Percentiles rank a stretch among this genome's conserved stretches.
These are phyloP conservation scores for Cordyceps javanica DNA, from an alignment of 2,329 filamentous ascomycete genomes.

Conservation along the genomic window DNA sequence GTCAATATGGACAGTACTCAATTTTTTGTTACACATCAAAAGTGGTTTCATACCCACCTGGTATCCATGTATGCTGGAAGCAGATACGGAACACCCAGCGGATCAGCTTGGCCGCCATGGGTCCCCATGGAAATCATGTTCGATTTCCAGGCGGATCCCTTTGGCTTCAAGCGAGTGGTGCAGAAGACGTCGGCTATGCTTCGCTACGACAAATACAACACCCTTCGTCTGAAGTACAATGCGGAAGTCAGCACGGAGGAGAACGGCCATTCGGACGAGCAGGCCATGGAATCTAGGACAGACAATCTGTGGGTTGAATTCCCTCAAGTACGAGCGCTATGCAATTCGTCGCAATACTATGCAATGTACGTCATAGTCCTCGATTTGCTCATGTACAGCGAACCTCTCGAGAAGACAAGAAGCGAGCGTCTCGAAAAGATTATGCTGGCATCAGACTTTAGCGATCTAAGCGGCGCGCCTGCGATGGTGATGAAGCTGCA, in stretches of 20 bases:
- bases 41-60: slow-evolving; percentile 77
- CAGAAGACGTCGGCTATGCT: slow-evolving; percentile 93
- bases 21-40: slow-evolving; percentile 94
- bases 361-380: slow-evolving; percentile 97
- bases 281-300: slow-evolving; percentile 69
- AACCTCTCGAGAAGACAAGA: slow-evolving; percentile 94
- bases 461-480: slow-evolving; percentile 86
- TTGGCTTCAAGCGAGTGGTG: slow-evolving; percentile 96
- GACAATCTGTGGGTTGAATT: slow-evolving; percentile 98
- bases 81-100: slow-evolving; percentile 77
- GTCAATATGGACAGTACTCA: slow-evolving; percentile 97
- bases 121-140: slow-evolving; percentile 98
- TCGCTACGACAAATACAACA: slow-evolving; percentile 97
- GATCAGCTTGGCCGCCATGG: slow-evolving; percentile 95
- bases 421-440: slow-evolving; percentile 96
- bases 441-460: slow-evolving; percentile 97
- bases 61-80: slow-evolving; percentile 93
- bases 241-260: slow-evolving; percentile 73
- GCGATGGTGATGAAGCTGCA: slow-evolving; percentile 90
- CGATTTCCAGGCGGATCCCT: slow-evolving; percentile 86
- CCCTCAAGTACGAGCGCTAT: slow-evolving; percentile 86
- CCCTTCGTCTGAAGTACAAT: slow-evolving; percentile 91
- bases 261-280: slow-evolving; percentile 40
- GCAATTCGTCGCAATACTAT: slow-evolving; percentile 96
- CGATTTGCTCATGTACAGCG: slow-evolving; percentile 91